Conservation (phyloP, 306 rosid genomes). For the Parietaria judaica region DNA sequence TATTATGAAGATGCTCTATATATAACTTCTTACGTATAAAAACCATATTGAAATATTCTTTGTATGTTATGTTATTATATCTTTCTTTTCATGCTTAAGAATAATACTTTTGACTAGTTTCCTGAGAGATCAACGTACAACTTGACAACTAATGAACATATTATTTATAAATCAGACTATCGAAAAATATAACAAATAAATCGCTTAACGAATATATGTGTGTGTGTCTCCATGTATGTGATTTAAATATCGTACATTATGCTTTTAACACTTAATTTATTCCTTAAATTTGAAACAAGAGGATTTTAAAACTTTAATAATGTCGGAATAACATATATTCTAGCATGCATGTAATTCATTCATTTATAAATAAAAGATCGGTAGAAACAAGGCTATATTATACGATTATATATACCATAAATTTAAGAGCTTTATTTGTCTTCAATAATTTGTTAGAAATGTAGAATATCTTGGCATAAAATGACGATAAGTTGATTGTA, state of each 20-base stretch:
- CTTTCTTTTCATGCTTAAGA: not conserved
- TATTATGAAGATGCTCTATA: conserved; percentile 7
- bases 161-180: not conserved
- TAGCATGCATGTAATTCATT: too few species aligned
- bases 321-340: too few species aligned
- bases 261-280: conserved; percentile 4
- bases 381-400: too few species aligned
- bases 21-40: conserved; percentile 1
- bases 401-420: not conserved
- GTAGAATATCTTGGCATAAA: conserved; percentile 4
- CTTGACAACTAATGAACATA: conserved; percentile 12
- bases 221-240: not conserved
- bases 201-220: too few species aligned
- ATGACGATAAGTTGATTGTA: not conserved
- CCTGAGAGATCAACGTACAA: conserved; percentile 14
- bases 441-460: too few species aligned
- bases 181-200: too few species aligned
- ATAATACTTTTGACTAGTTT: conserved; percentile 21
- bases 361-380: too few species aligned
- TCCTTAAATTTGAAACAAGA: conserved; percentile 1
- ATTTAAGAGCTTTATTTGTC: too few species aligned
- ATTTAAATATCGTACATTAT: too few species aligned
- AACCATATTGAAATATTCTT: not conserved
- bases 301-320: not conserved
- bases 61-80: not conserved